Conservation (phyloP, 1,284 basidiomycete genomes). For the Erythrobasidium hasegawianum region DNA sequence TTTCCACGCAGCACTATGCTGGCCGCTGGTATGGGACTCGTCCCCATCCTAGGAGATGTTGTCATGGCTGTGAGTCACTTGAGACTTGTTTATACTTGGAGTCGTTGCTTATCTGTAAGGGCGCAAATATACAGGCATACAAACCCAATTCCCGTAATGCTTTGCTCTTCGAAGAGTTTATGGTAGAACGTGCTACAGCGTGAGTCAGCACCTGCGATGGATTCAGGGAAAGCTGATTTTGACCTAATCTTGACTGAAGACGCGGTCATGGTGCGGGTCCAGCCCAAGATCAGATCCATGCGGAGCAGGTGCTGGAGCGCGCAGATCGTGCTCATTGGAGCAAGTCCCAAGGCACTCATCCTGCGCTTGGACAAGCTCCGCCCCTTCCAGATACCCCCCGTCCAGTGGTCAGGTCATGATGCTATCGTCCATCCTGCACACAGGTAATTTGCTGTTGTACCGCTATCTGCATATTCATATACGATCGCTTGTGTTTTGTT, state of each 20-base stretch:
- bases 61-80: constrained; percentile 34
- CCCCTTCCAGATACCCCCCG: too few species aligned
- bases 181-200: constrained; percentile 37
- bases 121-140: too few species aligned
- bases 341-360: constrained; percentile 7
- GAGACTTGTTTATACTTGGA: too few species aligned
- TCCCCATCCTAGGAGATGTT: constrained; percentile 26
- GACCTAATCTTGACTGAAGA: too few species aligned
- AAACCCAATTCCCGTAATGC: constrained; percentile 39
- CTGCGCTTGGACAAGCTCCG: constrained; percentile 1
- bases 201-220: too few species aligned
- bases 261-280: background rate
- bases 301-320: constrained; percentile 14
- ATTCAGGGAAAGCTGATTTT: too few species aligned
- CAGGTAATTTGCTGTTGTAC: too few species aligned
- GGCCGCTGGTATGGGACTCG: constrained; percentile 23
- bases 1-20: constrained; percentile 10
- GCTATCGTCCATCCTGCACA: too few species aligned
- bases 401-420: too few species aligned
- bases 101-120: too few species aligned
- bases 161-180: constrained; percentile 37
- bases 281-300: background rate
- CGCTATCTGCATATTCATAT: too few species aligned
- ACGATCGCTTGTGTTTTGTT: too few species aligned
- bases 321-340: constrained; percentile 24